Conservation (phyloP, 371 early-diverging fungal genomes). For the Mortierella sp. region DNA sequence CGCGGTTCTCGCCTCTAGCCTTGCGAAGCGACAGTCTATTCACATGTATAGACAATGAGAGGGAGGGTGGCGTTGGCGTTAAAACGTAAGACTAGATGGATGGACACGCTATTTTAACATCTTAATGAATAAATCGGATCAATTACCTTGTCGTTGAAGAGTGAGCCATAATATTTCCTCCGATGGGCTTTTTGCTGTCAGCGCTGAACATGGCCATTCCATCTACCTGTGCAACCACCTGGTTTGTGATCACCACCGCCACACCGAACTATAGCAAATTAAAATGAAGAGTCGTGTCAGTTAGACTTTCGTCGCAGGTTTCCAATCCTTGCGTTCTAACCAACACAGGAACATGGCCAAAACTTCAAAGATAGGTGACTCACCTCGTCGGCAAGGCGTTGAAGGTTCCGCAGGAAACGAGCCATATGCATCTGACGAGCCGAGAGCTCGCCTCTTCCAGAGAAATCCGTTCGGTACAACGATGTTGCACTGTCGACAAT, state of each 20-base stretch:
- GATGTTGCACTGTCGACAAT: slow-evolving; percentile 99
- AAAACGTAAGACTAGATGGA: background rate
- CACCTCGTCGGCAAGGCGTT: slow-evolving; percentile 96
- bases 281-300: background rate
- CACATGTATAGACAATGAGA: slow-evolving; percentile 61
- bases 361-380: background rate
- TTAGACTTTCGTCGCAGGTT: no score
- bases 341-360: background rate
- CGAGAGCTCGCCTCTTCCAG: slow-evolving; percentile 98
- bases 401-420: slow-evolving; percentile 90
- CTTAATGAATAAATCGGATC: background rate
- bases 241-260: slow-evolving; percentile 99
- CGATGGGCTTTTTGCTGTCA: slow-evolving; percentile 98
- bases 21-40: slow-evolving; percentile 86
- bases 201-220: slow-evolving; percentile 95
- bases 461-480: slow-evolving; percentile 98
- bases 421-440: slow-evolving; percentile 99
- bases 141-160: slow-evolving; percentile 87
- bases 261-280: slow-evolving; percentile 84
- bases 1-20: slow-evolving; percentile 85
- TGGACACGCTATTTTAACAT: background rate
- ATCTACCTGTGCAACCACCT: slow-evolving; percentile 99
- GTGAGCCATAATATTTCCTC: slow-evolving; percentile 99
- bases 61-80: slow-evolving; percentile 53
- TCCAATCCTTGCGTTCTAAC: background rate